Evolutionary conservation across 2,329 filamentous ascomycete genomes (phyloP).

Genomic region (Colletotrichum cordylinicola): DNA sequence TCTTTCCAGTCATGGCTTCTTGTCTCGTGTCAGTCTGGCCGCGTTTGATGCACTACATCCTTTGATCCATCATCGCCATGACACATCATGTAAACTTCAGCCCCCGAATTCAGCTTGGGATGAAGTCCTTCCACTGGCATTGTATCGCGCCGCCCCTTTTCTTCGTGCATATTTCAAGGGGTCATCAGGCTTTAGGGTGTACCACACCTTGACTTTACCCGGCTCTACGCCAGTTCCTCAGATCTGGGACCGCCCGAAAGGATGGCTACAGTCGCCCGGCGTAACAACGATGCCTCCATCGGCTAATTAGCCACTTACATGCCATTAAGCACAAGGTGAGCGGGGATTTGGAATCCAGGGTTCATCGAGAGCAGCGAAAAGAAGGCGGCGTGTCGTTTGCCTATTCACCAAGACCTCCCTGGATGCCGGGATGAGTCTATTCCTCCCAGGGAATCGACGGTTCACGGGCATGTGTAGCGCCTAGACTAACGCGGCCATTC

Average conservation of each 20-base stretch:
- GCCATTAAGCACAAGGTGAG: neutral
- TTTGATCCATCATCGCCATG: neutral
- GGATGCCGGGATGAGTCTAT: neutral
- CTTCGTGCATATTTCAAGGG: neutral
- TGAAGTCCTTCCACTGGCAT: neutral
- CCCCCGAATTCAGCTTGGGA: neutral
- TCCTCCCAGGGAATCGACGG: neutral
- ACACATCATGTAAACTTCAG: neutral
- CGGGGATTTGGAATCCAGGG: neutral
- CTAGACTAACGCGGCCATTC: neutral
- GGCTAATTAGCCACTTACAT: neutral
- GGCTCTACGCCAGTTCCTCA: neutral
- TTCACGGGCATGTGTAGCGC: neutral
- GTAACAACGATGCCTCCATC: neutral
- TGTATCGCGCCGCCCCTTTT: neutral
- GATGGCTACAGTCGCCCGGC: neutral
- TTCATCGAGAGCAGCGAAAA: neutral
- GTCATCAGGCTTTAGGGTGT: neutral
- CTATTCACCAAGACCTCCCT: neutral
- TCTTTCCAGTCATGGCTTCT: neutral
- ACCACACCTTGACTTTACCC: slow-evolving; percentile 6
- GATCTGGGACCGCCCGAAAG: neutral
- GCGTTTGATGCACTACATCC: neutral
- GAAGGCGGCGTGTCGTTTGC: neutral
- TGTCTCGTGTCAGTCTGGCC: neutral